These are phyloP conservation scores for Citrus hindsii DNA, from an alignment of 345 rosid genomes.

Conservation along the genomic window DNA sequence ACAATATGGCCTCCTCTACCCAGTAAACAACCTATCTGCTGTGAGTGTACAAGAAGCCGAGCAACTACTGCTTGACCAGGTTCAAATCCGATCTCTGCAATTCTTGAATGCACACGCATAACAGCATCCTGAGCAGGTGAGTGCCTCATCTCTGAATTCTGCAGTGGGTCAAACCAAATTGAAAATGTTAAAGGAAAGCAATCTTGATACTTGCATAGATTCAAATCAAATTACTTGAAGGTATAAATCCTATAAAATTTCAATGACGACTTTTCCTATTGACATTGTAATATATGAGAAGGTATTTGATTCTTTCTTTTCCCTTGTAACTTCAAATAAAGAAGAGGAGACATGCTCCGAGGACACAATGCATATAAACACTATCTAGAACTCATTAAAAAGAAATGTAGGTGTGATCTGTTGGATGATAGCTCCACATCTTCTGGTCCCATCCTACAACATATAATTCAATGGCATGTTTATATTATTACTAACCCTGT, in stretches of 20 bases:
- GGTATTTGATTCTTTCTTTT: not conserved
- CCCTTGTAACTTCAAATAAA: not conserved
- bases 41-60: conserved; percentile 65
- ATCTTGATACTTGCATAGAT: not conserved
- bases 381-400: not conserved
- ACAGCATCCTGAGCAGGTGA: conserved; percentile 81
- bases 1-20: conserved; percentile 73
- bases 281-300: not conserved
- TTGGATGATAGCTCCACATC: not conserved
- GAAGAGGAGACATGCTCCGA: not conserved
- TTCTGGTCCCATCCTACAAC: not conserved
- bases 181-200: not conserved
- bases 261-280: not conserved
- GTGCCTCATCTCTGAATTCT: conserved; percentile 62
- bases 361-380: not conserved
- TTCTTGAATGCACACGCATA: conserved; percentile 62
- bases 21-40: conserved; percentile 56
- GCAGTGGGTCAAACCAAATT: conserved; percentile 19
- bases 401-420: not conserved
- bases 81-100: conserved; percentile 75
- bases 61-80: conserved; percentile 63
- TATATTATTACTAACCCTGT: not conserved
- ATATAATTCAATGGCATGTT: not conserved
- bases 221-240: not conserved
- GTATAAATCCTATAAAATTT: not conserved